Base-by-base conservation (phyloP, 176 grass and related monocot genomes). In the Aegilops umbellulata region DNA sequence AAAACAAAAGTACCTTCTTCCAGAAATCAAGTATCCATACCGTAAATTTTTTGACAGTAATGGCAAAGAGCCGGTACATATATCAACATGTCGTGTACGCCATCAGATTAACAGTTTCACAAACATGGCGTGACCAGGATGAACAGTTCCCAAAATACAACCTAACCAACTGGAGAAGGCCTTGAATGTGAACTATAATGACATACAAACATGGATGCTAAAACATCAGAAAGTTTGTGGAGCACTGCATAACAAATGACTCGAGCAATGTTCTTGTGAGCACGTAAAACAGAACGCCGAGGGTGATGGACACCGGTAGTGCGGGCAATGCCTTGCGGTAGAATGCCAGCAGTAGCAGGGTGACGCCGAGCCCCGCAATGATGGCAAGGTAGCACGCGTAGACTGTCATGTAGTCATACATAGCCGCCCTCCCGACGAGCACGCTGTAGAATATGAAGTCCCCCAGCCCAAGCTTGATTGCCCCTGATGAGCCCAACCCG, bases 371-470 rank as follows among this genome's bases (percentile, higher is more conserved):
- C 32, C 91, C 91, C 51, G 91, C 91, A 73, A 93, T 93, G 74
- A 93, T 93, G 53, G 91, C 91, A 67, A 93, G 91, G 73, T 93
- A 93, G 60, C 91, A 93, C 3, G 91, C 85, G 3, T 98, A 98
- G 34, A 95, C 93, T 42, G 96, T 95, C 91, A 94, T 98, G 86
- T 90, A 98, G 63, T 98, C 93, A 4, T 95, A 98, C 81, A 94
- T 89, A 29, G 96, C 93, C 5, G 96, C 93, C 77, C 96, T 88
- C 57, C 96, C 96, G 0, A 98, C 96, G 34, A 98, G 82, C 42
- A 98, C 93, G 4, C 96, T 95, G 64, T 98, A 98, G 87, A 95
- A 98, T 81, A 98, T 98, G 81, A 98, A 98, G 77, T 98, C 96
- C 23, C 96, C 93, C 80, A 98, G 80, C 2, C 96, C 96, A 26